Evolutionary conservation across 805 yeast genomes (phyloP).

Genomic region (Yueomyces sp.): DNA sequence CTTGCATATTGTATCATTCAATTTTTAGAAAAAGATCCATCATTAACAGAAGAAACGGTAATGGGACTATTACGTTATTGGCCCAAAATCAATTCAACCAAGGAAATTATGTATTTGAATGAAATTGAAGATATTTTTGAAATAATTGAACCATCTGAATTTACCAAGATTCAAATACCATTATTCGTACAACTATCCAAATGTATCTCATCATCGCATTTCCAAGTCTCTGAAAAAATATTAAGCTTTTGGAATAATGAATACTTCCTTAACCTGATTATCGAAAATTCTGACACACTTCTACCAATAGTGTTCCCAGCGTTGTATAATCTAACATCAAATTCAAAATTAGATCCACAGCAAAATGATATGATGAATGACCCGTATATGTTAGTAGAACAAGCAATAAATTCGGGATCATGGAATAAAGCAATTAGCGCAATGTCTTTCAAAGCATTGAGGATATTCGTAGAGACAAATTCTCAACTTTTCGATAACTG

Average conservation of each 20-base stretch:
- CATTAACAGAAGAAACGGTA: constrained; percentile 88
- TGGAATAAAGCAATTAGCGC: constrained; percentile 94
- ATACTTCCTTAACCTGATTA: constrained; percentile 76
- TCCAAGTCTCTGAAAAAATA: constrained; percentile 94
- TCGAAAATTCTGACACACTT: constrained; percentile 85
- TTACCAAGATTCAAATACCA: constrained; percentile 82
- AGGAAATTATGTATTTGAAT: constrained; percentile 89
- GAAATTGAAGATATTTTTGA: constrained; percentile 96
- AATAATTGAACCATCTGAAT: constrained; percentile 88
- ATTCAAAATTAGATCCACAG: constrained; percentile 19
- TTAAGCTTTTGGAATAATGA: constrained; percentile 91
- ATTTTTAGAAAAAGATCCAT: constrained; percentile 87
- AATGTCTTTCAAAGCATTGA: constrained; percentile 80
- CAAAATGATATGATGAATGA: constrained; percentile 14
- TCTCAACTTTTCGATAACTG: constrained; percentile 87
- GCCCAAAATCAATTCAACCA: constrained; percentile 93
- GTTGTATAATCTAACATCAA: constrained; percentile 67
- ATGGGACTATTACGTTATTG: constrained; percentile 87
- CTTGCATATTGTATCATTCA: constrained; percentile 94
- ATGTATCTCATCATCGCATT: constrained; percentile 89
- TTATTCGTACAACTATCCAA: constrained; percentile 86
- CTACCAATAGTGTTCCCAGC: constrained; percentile 87
- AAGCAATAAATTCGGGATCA: constrained; percentile 37
- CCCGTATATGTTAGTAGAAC: constrained; percentile 26
- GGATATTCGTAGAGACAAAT: constrained; percentile 84